Percentiles rank a stretch among this genome's conserved stretches.
Conservation (phyloP, 139 green algal species). For the Asterochloris erici region DNA sequence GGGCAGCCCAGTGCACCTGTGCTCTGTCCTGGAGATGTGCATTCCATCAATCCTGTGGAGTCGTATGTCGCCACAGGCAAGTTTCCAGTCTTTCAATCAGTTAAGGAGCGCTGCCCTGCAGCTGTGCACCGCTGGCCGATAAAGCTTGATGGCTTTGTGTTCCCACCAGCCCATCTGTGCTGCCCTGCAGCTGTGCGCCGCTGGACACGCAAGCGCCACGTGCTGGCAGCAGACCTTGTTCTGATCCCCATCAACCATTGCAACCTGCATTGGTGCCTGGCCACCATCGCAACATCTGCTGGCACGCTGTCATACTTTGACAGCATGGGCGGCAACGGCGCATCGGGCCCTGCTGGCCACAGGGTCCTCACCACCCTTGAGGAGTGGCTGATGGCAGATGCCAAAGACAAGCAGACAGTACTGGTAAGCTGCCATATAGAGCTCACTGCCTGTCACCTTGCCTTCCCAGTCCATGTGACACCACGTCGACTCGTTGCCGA, state of each 20-base stretch:
- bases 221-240: constrained; percentile 18
- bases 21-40: not conserved
- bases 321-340: constrained; percentile 17
- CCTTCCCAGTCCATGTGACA: not conserved
- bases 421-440: not conserved
- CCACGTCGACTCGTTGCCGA: not conserved
- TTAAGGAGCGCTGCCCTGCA: not conserved
- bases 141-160: not conserved
- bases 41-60: not conserved
- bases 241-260: constrained; percentile 25
- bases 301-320: constrained; percentile 17
- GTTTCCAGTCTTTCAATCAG: not conserved
- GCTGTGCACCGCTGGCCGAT: not conserved
- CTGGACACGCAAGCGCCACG: constrained; percentile 10
- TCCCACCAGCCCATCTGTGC: not conserved
- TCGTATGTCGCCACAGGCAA: not conserved
- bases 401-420: not conserved
- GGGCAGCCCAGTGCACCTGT: too few species aligned
- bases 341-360: not conserved
- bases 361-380: not conserved
- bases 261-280: constrained; percentile 26
- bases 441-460: too few species aligned
- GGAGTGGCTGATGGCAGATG: not conserved
- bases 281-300: not conserved
- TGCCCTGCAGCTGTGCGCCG: constrained; percentile 6